Evolutionary conservation across 106 monocot genomes (phyloP), one percentile per base, ranked within the genome.

Genomic region (Cymbidium sinense): DNA sequence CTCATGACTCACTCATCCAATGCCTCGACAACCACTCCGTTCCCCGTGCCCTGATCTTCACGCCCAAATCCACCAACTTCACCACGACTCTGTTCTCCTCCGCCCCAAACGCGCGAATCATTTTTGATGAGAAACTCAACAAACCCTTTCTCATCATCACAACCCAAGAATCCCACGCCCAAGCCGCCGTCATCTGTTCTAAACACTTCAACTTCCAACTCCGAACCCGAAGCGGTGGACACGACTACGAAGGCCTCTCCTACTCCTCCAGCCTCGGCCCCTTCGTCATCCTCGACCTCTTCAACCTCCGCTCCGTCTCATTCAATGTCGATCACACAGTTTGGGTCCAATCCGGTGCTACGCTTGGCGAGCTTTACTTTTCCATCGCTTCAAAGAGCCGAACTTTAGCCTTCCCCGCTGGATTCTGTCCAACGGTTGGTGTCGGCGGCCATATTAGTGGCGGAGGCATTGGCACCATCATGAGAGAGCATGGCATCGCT

Each of bases 391-490:
- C 81, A 58, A 74, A 37, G 9, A 89, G 83, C 23, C 27, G 64
- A 19, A 69, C 37, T 0, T 29, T 55, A 0, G 89, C 79, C 7
- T 92, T 92, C 78, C 81, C 85, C 2, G 86, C 83, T 0, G 91
- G 89, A 0, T 23, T 71, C 19, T 83, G 79, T 80, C 84, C 81
- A 21, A 87, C 89, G 0, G 86, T 92, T 50, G 85, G 84, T n/a
- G 80, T 81, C 44, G 91, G 91, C n/a, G 88, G 91, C 15, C 87
- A 86, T 64, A 17, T 86, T 12, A 74, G 77, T 28, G 91, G 86
- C 21, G 91, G 91, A 5, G 91, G 91, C 20, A 9, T 85, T 13
- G 92, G 87, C 2, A 36, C 71, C 7, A 20, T 92, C 77, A 2
- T 75, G 58, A 83, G 89, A 73, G 79, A 84, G 23, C 74, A 86